Evolutionary conservation across 1,139 yeast genomes (phyloP).

Genomic region (Suhomyces panamericanus): DNA sequence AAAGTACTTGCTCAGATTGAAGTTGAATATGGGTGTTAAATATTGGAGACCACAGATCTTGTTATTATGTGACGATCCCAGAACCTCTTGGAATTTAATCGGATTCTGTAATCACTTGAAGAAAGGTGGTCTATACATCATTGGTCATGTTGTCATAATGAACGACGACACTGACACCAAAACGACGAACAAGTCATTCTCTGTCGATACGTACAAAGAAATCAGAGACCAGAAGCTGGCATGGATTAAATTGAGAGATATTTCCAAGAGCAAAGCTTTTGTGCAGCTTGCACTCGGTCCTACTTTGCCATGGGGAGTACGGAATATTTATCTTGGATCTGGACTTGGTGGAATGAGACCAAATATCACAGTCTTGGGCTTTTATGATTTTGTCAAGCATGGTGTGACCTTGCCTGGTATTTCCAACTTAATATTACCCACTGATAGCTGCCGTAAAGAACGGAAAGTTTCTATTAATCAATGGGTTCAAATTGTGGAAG

Average conservation of each 20-base stretch:
- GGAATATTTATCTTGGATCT: slow-evolving; percentile 87
- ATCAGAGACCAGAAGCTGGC: slow-evolving; percentile 72
- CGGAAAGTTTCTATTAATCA: slow-evolving; percentile 67
- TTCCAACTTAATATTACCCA: slow-evolving; percentile 52
- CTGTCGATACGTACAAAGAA: slow-evolving; percentile 52
- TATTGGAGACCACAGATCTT: slow-evolving; percentile 97
- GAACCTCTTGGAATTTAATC: slow-evolving; percentile 87
- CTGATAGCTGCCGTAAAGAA: slow-evolving; percentile 77
- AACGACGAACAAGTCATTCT: slow-evolving; percentile 23
- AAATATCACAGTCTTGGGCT: slow-evolving; percentile 87
- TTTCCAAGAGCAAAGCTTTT: slow-evolving; percentile 81
- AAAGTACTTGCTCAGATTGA: slow-evolving; percentile 75
- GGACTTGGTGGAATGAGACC: slow-evolving; percentile 98
- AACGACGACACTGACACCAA: slow-evolving; percentile 37
- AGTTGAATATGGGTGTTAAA: slow-evolving; percentile 86
- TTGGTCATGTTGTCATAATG: slow-evolving; percentile 85
- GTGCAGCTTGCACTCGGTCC: slow-evolving; percentile 91
- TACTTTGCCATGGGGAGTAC: slow-evolving; percentile 89
- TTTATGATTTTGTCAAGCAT: slow-evolving; percentile 61
- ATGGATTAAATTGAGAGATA: slow-evolving; percentile 80
- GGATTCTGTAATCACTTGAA: slow-evolving; percentile 93
- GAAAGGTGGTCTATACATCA: slow-evolving; percentile 87
- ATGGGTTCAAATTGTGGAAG: slow-evolving; percentile 94
- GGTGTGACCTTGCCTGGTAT: slow-evolving; percentile 32
- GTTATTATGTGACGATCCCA: slow-evolving; percentile 83